These are phyloP conservation scores for Cercophora sp. DNA, from an alignment of 495 filamentous ascomycete genomes.

Conservation along the genomic window DNA sequence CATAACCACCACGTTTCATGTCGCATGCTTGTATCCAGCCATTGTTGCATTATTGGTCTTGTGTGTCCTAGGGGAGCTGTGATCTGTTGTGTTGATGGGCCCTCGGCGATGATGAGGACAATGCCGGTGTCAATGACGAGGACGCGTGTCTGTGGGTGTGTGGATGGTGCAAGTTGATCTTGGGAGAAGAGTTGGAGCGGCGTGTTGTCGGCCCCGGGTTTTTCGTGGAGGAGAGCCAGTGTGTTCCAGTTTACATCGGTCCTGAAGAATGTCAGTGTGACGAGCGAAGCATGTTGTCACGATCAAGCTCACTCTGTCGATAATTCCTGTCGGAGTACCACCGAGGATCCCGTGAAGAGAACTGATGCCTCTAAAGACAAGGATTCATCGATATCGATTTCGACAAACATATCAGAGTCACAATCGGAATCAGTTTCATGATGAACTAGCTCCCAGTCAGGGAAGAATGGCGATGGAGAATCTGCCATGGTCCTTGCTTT, in stretches of 20 bases:
- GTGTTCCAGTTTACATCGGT: constrained; percentile 17
- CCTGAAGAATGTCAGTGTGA: neutral
- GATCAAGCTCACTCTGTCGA: neutral
- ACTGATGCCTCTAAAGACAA: neutral
- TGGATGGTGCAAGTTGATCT: neutral
- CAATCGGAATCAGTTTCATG: neutral
- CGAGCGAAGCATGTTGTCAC: neutral
- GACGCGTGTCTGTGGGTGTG: neutral
- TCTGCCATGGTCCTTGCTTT: no score
- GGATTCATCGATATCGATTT: neutral
- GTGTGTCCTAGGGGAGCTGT: neutral
- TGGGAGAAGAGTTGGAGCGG: no score
- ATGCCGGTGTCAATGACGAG: neutral
- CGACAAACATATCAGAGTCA: constrained; percentile 7
- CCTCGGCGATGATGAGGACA: neutral
- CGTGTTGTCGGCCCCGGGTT: neutral
- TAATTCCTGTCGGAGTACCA: neutral
- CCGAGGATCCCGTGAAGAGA: no score
- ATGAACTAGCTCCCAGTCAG: no score
- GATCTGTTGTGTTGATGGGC: neutral
- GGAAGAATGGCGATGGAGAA: no score
- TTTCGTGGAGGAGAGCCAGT: constrained; percentile 13
- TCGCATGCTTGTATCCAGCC: constrained; percentile 5
- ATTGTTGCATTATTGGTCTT: constrained; percentile 1
- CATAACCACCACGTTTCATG: constrained; percentile 16